Evolutionary conservation across 129 eudicot species (phyloP), one percentile per base, ranked within the genome.

Genomic region (Chrysanthemum seticuspe): DNA sequence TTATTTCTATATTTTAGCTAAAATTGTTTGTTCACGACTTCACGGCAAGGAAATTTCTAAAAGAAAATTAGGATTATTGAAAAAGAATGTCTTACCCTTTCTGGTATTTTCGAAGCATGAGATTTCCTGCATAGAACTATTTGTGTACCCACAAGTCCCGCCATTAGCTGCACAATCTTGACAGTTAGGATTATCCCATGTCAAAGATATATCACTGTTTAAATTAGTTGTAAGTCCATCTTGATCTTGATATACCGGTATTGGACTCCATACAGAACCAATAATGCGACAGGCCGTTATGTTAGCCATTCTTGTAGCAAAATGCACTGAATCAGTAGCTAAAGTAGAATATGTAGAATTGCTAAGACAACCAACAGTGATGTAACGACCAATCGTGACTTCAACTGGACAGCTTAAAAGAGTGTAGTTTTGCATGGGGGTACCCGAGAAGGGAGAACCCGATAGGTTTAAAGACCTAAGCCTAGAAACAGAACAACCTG

Each of bases 121-220:
- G 34, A 80, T 66, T 49, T 82, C 79, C 40, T 75, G 62, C 62
- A 68, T 76, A 10, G 77, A 76, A 54, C 67, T 63, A 54, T 82
- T 81, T 15, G 60, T 58, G 56, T 74, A 87, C 4, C 95, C 88
- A 73, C 97, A 90, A 29, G 68, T 36, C 57, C 86, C 94, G 0
- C 91, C 91, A 15, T 70, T 65, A 6, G 57, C 79, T 62, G 72
- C 84, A 72, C 97, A 91, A 11, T 76, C 85, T 79, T 76, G 68
- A 65, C 95, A 88, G 25, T 80, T 72, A 4, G 97, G 95, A 7
- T 13, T 56, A 72, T 67, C 75, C 97, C 97, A 91, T 60, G 77
- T 78, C 79, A 87, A 81, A 79, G 57, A 53, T 40, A 87, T 79
- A 74, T 85, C 94, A 47, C 16, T 79, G 53, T 66, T 65, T 29